Evolutionary conservation across 2,329 filamentous ascomycete species (phyloP), one percentile per base, ranked within the genome.

Genomic region (Thelonectria olida): DNA sequence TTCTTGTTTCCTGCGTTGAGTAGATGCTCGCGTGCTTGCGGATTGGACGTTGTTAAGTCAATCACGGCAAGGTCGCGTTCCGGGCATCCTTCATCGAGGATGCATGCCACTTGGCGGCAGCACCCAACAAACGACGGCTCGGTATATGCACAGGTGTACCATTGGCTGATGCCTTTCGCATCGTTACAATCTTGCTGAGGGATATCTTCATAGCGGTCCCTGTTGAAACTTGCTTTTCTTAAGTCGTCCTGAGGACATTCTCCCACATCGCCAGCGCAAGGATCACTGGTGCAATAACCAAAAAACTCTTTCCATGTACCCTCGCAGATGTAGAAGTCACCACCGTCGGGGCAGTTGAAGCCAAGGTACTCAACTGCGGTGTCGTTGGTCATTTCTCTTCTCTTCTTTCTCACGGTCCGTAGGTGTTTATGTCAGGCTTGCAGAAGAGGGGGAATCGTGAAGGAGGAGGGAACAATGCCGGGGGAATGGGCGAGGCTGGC

Each of bases 91-190:
- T 8, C 36, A 6, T 7, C 36, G 31, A 34, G 31, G 8, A 34
- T 31, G 7, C 71, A 73, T n/a, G 6, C 63, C 54, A 20, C 69
- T 61, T 36, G 28, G 2, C 36, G 8, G 47, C 77, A 80, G 64
- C 78, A 80, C 9, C 78, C 77, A 17, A 79, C 39, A 53, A 78
- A 80, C 1, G 77, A 73, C 36, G 73, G 72, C 6, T 47, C 58
- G 27, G 64, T 69, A 5, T 34, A 36, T 9, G 60, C 47, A 62
- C 78, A 80, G 0, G 73, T 74, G 39, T 73, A 80, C 74, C 76
- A 79, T 5, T 62, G 20, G 7, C 38, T 49, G 2, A 20, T 25
- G 4, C 42, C 58, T 5, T 60, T 39, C 8, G 15, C 10, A 3
- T 63, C 48, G 20, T 61, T 61, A 54, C 78, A 80, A 10, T 64